These are phyloP conservation scores for Pseudonectria foliicola DNA, from an alignment of 2,329 filamentous ascomycete species.

Conservation along the genomic window DNA sequence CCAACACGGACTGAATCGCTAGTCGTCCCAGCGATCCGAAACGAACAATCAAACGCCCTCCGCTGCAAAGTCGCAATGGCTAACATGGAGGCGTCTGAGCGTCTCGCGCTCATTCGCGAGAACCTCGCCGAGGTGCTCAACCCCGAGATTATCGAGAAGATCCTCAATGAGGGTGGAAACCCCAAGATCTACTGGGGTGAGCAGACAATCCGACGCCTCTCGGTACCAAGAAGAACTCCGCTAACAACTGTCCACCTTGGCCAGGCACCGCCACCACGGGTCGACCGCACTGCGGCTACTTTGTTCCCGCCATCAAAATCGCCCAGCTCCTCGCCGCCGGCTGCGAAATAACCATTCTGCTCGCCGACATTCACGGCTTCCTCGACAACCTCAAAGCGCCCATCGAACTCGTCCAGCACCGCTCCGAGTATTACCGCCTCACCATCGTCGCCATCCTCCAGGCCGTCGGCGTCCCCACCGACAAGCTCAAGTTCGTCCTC, in stretches of 20 bases:
- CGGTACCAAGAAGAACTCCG: no score
- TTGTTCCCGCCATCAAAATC: conserved; percentile 82
- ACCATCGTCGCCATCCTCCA: conserved; percentile 68
- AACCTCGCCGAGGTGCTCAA: conserved; percentile 80
- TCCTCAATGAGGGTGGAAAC: conserved; percentile 62
- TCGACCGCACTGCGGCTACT: conserved; percentile 84
- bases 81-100: conserved; percentile 34
- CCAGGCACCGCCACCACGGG: conserved; percentile 73
- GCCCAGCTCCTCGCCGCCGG: conserved; percentile 80
- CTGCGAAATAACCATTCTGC: conserved; percentile 72
- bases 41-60: no score
- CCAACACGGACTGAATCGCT: no score
- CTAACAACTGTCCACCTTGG: neutral
- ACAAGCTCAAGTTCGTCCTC: conserved; percentile 74
- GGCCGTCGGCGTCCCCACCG: conserved; percentile 70
- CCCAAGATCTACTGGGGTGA: conserved; percentile 79
- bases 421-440: conserved; percentile 76
- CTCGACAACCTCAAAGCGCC: conserved; percentile 81
- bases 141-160: conserved; percentile 71
- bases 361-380: conserved; percentile 70
- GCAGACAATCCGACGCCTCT: conserved; percentile 3
- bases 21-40: no score
- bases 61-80: no score
- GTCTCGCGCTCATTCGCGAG: conserved; percentile 67
- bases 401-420: conserved; percentile 75